These are phyloP conservation scores for Usnea hakonensis DNA, from an alignment of 495 filamentous ascomycete genomes.

Conservation along the genomic window DNA sequence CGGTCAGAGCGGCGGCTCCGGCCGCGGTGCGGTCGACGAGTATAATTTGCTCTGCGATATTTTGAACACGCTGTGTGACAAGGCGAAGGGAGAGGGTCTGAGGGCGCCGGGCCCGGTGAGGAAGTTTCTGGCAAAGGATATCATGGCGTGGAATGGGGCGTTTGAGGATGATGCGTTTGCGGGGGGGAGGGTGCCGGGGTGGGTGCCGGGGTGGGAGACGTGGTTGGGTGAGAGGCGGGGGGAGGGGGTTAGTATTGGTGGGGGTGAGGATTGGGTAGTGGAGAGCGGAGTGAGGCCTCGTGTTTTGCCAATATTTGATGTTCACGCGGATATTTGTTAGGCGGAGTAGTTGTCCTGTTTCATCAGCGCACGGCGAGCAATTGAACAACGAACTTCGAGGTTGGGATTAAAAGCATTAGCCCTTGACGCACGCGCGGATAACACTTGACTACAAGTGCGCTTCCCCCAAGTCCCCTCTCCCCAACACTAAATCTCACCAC, in stretches of 20 bases:
- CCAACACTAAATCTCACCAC: too few species aligned
- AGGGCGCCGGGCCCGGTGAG: neutral
- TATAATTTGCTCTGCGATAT: conserved; percentile 13
- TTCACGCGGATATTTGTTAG: too few species aligned
- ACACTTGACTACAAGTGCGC: too few species aligned
- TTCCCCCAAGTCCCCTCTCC: too few species aligned
- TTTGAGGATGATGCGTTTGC: conserved; percentile 13
- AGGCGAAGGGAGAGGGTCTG: neutral
- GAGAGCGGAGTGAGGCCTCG: too few species aligned
- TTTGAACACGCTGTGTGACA: neutral
- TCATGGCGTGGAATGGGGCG: conserved; percentile 2
- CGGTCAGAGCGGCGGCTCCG: neutral
- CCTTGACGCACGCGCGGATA: too few species aligned
- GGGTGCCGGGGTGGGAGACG: conserved; percentile 11
- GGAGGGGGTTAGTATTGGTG: neutral
- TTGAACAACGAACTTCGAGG: too few species aligned
- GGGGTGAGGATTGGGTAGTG: too few species aligned
- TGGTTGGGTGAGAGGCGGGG: neutral
- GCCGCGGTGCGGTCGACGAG: conserved; percentile 9
- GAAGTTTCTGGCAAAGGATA: conserved; percentile 12
- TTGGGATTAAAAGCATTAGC: too few species aligned
- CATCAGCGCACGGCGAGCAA: too few species aligned
- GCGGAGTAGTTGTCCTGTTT: too few species aligned
- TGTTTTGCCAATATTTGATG: too few species aligned
- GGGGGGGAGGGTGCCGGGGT: conserved; percentile 9